A percentile compares a stretch with the other conserved stretches of the same genome.
Conservation (phyloP, 495 filamentous ascomycete species). For the Penicillium arizonense region DNA sequence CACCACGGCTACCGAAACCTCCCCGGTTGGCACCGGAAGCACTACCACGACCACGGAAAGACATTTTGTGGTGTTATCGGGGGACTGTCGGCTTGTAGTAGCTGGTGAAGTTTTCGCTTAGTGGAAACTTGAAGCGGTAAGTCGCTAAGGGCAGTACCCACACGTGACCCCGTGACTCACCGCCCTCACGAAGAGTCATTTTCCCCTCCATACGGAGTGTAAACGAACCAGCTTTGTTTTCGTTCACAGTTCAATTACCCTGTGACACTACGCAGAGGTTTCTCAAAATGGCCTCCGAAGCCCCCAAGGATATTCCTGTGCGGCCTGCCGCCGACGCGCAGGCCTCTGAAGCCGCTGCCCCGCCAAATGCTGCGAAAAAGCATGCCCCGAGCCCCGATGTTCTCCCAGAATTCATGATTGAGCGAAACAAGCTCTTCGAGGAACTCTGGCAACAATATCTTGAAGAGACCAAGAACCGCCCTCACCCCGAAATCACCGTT, state of each 20-base stretch:
- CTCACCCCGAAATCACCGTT: conserved; percentile 49
- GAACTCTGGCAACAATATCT: conserved; percentile 80
- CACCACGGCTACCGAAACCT: conserved; percentile 48
- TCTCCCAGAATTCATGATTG: conserved; percentile 75
- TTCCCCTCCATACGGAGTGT: conserved; percentile 9
- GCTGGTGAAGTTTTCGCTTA: conserved; percentile 46
- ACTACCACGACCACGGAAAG: conserved; percentile 51
- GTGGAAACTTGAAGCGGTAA: conserved; percentile 51
- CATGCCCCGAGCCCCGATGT: conserved; percentile 37
- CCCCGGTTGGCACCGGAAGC: conserved; percentile 51
- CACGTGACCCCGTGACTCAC: conserved; percentile 37
- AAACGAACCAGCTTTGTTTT: not conserved
- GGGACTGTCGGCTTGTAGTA: conserved; percentile 29
- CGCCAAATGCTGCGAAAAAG: conserved; percentile 30
- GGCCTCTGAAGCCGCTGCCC: conserved; percentile 28
- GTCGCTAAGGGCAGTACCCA: conserved; percentile 46
- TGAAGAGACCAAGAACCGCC: conserved; percentile 57
- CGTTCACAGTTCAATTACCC: conserved; percentile 17
- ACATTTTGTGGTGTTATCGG: conserved; percentile 42
- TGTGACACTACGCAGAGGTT: conserved; percentile 10
- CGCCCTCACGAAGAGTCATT: conserved; percentile 35
- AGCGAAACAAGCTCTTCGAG: conserved; percentile 85
- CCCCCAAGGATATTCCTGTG: conserved; percentile 39
- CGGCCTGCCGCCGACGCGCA: conserved; percentile 37
- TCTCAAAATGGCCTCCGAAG: conserved; percentile 39